Base-by-base conservation (phyloP, 2,329 filamentous ascomycete species). In the Verticillium klebahnii region DNA sequence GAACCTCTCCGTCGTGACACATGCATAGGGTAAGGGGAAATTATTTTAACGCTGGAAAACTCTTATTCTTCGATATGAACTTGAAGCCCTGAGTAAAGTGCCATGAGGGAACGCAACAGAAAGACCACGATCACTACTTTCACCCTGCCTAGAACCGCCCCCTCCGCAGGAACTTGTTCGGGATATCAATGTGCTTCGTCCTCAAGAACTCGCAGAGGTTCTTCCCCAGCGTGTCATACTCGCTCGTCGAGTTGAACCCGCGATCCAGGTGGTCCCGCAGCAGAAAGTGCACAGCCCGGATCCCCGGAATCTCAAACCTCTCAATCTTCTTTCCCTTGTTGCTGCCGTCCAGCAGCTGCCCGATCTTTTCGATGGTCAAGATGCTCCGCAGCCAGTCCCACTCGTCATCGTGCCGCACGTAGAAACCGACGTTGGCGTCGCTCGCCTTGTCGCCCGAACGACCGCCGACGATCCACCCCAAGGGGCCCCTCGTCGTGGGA, bases 161-260 rank as follows among this genome's bases (percentile, higher is more conserved):
- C 59, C 78, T 71, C 52, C 78, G 70, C 29, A 81, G 67, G 68
- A 80, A 82, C 55, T 68, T 66, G 31, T 73, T 73, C 5, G 78
- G 79, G 3, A 81, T 68, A 61, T 81, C 77, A 0, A 82, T 77
- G n/a, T 71, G 72, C 64, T 77, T 78, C 25, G 75, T 75, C 56
- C 78, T 68, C 59, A 82, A 57, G 65, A 79, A 81, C 71, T 82
- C 79, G 15, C 70, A 74, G 45, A 74, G 70, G 25, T 78, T 78
- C 72, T 82, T 82, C 0, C 78, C 80, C 15, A 82, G 67, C 1
- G 75, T 77, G 66, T 82, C 80, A 56, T 80, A 79, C 50, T 61
- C 60, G 29, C 62, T 63, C 37, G 60, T 63, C 39, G 62, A 61
- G 59, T 61, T 63, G 56, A 61, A 63, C 3, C 62, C 62, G 8